Evolutionary conservation across 2,329 filamentous ascomycete species (phyloP).

Genomic region (Venturia asperata): DNA sequence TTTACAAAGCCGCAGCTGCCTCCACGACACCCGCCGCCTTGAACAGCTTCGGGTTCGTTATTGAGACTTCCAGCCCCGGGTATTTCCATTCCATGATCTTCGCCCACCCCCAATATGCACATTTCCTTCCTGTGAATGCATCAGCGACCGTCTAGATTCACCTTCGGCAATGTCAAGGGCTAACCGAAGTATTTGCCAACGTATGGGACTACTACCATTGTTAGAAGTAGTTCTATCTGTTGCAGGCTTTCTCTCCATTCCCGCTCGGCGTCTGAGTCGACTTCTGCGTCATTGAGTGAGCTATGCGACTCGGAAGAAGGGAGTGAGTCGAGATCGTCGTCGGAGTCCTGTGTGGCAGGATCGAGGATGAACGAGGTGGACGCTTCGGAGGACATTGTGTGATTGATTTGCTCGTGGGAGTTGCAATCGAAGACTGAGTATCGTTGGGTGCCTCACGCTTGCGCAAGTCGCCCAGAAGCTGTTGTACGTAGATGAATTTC

Average conservation of each 20-base stretch:
- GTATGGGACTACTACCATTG: slow-evolving; percentile 91
- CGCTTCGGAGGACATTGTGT: slow-evolving; percentile 32
- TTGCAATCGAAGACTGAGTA: neutral
- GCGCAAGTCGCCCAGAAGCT: neutral
- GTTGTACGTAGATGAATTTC: neutral
- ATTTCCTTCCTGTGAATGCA: slow-evolving; percentile 56
- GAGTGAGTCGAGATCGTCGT: slow-evolving; percentile 42
- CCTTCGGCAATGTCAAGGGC: neutral
- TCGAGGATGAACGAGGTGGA: slow-evolving; percentile 33
- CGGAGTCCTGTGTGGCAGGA: slow-evolving; percentile 14
- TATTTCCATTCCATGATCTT: slow-evolving; percentile 95
- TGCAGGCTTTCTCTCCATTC: slow-evolving; percentile 95
- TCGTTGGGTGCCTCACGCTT: neutral
- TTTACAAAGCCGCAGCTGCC: slow-evolving; percentile 39
- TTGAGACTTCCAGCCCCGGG: slow-evolving; percentile 59
- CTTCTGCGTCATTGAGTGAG: slow-evolving; percentile 44
- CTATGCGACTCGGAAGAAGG: slow-evolving; percentile 46
- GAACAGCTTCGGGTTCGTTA: slow-evolving; percentile 41
- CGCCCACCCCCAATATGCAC: slow-evolving; percentile 94
- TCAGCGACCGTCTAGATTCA: neutral
- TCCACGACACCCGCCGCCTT: slow-evolving; percentile 41
- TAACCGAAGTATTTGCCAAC: slow-evolving; percentile 78
- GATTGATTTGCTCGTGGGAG: neutral
- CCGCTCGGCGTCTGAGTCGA: slow-evolving; percentile 74
- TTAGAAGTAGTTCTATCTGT: slow-evolving; percentile 85